phyloP scores from a whole-genome alignment of 2,329 filamentous ascomycete genomes.

The Neofusicoccum cordaticola region DNA sequence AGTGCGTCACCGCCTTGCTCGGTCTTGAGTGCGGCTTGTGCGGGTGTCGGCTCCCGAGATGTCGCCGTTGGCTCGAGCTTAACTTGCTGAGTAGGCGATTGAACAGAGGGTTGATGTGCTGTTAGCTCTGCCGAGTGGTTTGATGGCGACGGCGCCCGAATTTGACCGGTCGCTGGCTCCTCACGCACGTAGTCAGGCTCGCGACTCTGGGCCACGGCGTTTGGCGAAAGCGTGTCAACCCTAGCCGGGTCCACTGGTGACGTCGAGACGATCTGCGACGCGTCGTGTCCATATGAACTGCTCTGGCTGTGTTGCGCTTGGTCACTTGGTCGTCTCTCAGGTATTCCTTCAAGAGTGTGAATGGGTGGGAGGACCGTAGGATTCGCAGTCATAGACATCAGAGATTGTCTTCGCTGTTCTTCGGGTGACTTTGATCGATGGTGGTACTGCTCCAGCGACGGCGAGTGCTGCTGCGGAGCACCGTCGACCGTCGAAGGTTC shows the following conservation, averaged over 20 bases:
- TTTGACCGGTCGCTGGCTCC: constrained; percentile 28
- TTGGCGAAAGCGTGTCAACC: neutral
- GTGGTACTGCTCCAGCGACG: constrained; percentile 48
- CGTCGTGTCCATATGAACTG: constrained; percentile 25
- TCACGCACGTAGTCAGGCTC: constrained; percentile 32
- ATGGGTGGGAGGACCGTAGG: constrained; percentile 42
- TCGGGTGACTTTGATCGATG: constrained; percentile 46
- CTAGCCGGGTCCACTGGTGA: constrained; percentile 6
- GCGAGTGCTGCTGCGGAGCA: constrained; percentile 36
- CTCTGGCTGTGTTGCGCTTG: neutral
- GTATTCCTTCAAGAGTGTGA: constrained; percentile 24
- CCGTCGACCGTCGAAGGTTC: constrained; percentile 40
- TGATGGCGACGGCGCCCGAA: constrained; percentile 25
- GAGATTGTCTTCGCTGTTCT: constrained; percentile 38
- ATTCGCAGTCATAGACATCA: constrained; percentile 30
- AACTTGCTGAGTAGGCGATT: constrained; percentile 34
- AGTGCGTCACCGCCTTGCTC: constrained; percentile 31
- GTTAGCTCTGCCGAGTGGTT: constrained; percentile 20
- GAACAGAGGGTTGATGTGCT: constrained; percentile 18
- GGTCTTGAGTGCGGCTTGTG: constrained; percentile 38
- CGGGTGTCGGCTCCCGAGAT: constrained; percentile 28
- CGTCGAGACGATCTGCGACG: constrained; percentile 26
- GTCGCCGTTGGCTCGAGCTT: constrained; percentile 39
- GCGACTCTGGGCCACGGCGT: constrained; percentile 25
- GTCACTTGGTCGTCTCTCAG: constrained; percentile 1